phyloP scores from a whole-genome alignment of 73 alveolate genomes.

The Stentor roeselii region DNA sequence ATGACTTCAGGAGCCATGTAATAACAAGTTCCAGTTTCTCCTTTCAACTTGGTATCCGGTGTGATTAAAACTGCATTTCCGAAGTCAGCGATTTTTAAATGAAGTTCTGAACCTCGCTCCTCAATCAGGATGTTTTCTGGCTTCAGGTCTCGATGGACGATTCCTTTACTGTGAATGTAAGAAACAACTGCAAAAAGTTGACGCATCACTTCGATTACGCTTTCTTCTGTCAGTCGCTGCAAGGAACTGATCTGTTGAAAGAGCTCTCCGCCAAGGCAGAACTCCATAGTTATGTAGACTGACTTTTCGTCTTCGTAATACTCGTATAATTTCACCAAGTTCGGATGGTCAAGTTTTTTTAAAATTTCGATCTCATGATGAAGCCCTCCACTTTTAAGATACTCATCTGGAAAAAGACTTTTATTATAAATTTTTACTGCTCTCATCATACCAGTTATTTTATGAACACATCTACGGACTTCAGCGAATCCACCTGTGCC shows the following conservation, averaged over 20 bases:
- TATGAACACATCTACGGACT: slow-evolving; percentile 32
- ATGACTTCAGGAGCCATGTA: slow-evolving; percentile 91
- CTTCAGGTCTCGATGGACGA: slow-evolving; percentile 63
- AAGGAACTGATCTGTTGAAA: background rate
- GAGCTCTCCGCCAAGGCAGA: slow-evolving; percentile 19
- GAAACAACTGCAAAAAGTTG: slow-evolving; percentile 48
- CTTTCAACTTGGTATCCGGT: slow-evolving; percentile 55
- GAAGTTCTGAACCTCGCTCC: slow-evolving; percentile 8
- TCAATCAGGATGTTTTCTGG: slow-evolving; percentile 55
- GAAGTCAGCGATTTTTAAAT: slow-evolving; percentile 41
- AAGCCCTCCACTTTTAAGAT: background rate
- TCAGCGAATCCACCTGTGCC: slow-evolving; percentile 43
- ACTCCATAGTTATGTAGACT: background rate
- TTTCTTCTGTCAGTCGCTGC: background rate
- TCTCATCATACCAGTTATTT: slow-evolving; percentile 30
- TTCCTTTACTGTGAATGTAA: slow-evolving; percentile 46
- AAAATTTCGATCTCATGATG: slow-evolving; percentile 18
- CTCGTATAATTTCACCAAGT: slow-evolving; percentile 7
- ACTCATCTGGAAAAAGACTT: background rate
- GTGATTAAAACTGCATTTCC: slow-evolving; percentile 62
- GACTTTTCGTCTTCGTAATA: slow-evolving; percentile 2
- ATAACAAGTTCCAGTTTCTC: slow-evolving; percentile 85
- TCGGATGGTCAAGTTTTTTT: slow-evolving; percentile 21
- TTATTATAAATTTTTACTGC: slow-evolving; percentile 44
- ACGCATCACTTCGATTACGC: slow-evolving; percentile 31